Percentiles rank a stretch among this genome's conserved stretches.
Conservation (phyloP, 73 alveolate species). For the Tetrahymena borealis region DNA sequence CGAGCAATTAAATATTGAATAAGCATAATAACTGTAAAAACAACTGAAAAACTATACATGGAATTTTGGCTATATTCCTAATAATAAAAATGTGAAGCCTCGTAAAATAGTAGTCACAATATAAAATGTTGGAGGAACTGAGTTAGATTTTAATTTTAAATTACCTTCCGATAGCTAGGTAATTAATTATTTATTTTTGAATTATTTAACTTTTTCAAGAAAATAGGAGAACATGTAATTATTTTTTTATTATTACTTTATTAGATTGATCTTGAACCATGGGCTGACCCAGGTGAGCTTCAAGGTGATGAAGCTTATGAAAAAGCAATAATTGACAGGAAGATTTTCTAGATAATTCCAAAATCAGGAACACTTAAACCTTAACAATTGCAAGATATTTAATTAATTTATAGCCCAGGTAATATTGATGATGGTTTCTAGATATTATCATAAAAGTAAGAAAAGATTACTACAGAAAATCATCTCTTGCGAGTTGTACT, state of each 20-base stretch:
- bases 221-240: conserved; percentile 4
- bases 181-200: not conserved
- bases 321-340: conserved; percentile 87
- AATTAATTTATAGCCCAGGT: conserved; percentile 62
- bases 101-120: conserved; percentile 81
- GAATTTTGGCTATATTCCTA: conserved; percentile 85
- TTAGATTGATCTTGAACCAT: conserved; percentile 88
- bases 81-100: conserved; percentile 70
- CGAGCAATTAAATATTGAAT: conserved; percentile 38
- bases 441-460: not conserved
- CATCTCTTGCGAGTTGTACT: conserved; percentile 83
- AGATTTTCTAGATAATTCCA: conserved; percentile 90
- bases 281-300: conserved; percentile 99
- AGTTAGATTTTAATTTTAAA: conserved; percentile 88
- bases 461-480: conserved; percentile 31
- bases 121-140: conserved; percentile 96
- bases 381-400: conserved; percentile 66
- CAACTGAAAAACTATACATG: conserved; percentile 65
- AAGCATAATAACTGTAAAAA: conserved; percentile 33
- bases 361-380: conserved; percentile 84
- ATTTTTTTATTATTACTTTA: not conserved
- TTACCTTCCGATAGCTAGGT: conserved; percentile 76
- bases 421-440: conserved; percentile 28
- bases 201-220: too few species aligned
- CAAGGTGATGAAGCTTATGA: conserved; percentile 91